Conservation (phyloP, 129 eudicot genomes). For the Smallanthus sonchifolius region DNA sequence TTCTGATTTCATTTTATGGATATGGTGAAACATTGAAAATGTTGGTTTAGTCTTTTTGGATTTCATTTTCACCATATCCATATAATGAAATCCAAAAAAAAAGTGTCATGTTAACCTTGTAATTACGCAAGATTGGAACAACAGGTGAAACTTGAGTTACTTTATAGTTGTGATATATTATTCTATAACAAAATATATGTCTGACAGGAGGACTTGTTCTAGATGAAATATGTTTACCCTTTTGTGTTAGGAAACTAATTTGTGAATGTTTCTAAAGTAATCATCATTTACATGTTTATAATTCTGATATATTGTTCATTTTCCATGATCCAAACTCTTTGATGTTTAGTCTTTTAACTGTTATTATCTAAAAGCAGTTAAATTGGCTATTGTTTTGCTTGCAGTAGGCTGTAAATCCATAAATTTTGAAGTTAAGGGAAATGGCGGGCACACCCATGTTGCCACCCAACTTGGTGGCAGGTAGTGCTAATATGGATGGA, state of each 20-base stretch:
- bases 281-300: background rate
- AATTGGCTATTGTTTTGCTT: background rate
- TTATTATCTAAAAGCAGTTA: too few relatives aligned
- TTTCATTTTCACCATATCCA: too few relatives aligned
- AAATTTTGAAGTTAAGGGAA: background rate
- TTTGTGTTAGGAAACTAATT: background rate
- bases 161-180: background rate
- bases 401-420: background rate
- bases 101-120: too few relatives aligned
- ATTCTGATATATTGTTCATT: background rate
- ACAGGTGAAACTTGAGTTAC: too few relatives aligned
- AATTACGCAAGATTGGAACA: too few relatives aligned
- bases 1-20: too few relatives aligned
- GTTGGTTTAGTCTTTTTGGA: too few relatives aligned
- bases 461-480: conserved; percentile 40
- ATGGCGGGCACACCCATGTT: conserved; percentile 80
- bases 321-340: background rate
- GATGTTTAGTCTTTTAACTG: background rate
- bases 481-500: conserved; percentile 42
- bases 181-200: background rate
- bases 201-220: background rate
- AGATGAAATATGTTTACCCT: background rate
- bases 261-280: background rate
- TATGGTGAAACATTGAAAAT: too few relatives aligned
- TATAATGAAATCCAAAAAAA: too few relatives aligned